Evolutionary conservation across 305 asterid species (phyloP).

Genomic region (Ajuga reptans): DNA sequence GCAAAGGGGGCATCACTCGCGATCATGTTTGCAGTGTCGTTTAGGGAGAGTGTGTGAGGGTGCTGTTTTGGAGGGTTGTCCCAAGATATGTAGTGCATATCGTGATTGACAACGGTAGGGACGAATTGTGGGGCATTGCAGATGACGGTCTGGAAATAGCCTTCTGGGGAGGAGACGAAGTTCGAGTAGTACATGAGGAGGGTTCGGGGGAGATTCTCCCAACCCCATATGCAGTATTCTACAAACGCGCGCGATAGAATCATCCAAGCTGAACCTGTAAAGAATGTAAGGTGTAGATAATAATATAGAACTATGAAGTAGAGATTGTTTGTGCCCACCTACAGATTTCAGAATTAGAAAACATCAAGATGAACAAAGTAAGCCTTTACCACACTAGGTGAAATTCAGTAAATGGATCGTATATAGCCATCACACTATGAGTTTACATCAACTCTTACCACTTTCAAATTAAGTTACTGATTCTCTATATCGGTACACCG

Average conservation of each 20-base stretch:
- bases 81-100: conserved; percentile 92
- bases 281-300: neutral
- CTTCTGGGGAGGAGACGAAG: conserved; percentile 88
- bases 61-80: conserved; percentile 84
- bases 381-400: neutral
- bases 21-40: conserved; percentile 57
- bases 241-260: conserved; percentile 70
- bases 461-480: neutral
- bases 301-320: neutral
- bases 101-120: conserved; percentile 75
- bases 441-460: neutral
- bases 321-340: neutral
- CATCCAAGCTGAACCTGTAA: conserved; percentile 96
- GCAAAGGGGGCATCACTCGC: conserved; percentile 81
- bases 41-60: conserved; percentile 55
- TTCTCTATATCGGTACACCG: neutral
- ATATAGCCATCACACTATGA: neutral
- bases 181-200: conserved; percentile 92
- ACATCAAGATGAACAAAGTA: neutral
- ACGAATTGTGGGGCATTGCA: conserved; percentile 74
- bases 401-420: neutral
- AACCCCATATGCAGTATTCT: conserved; percentile 86
- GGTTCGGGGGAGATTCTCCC: conserved; percentile 93
- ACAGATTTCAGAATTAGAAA: neutral
- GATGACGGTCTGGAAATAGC: conserved; percentile 78